Evolutionary conservation across 2,329 filamentous ascomycete genomes (phyloP), one percentile per base, ranked within the genome.

Genomic region (Hypoxylon sp.): DNA sequence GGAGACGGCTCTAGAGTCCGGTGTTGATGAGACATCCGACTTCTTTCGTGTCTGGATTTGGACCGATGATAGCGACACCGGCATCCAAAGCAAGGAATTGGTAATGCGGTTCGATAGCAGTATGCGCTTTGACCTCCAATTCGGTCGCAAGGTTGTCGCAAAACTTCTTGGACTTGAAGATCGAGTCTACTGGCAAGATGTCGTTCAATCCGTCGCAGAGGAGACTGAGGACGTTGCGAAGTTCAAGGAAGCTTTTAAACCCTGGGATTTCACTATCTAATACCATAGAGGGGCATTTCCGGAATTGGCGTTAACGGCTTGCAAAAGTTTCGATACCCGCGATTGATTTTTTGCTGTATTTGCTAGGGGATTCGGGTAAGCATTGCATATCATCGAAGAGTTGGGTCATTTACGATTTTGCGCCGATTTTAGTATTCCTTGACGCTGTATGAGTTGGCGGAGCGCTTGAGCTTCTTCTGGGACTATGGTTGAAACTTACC

Each of bases 1-100:
- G 53, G 79, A 78, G 36, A 80, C 80, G 7, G 84, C 86, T 48
- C 80, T 88, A 14, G 82, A 81, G 0, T 81, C 86, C n/a, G 82
- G 83, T 36, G 79, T 85, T 49, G 82, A 86, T 65, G 81, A 85
- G 17, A 78, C 75, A 14, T 82, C 86, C 7, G 89, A 97, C 77
- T 97, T 91, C 80, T 94, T 97, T 79, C 88, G 93, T 25, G 84
- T 96, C 5, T 93, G 93, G 89, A 88, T 97, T 56, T 96, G 92
- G 92, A 85, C 84, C 32, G 83, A 87, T 70, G 80, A 86, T 68
- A 84, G 83, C 65, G 81, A 87, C 73, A 82, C 83, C 74, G 79
- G 76, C 59, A 86, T 89, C 70, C 84, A 88, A 76, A 89, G 92
- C 68, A 90, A 90, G 72, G 90, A 89, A 62, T 83, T 98, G 63